phyloP scores from a whole-genome alignment of 169 alveolate genomes.

The Cryptosporidium muris region DNA sequence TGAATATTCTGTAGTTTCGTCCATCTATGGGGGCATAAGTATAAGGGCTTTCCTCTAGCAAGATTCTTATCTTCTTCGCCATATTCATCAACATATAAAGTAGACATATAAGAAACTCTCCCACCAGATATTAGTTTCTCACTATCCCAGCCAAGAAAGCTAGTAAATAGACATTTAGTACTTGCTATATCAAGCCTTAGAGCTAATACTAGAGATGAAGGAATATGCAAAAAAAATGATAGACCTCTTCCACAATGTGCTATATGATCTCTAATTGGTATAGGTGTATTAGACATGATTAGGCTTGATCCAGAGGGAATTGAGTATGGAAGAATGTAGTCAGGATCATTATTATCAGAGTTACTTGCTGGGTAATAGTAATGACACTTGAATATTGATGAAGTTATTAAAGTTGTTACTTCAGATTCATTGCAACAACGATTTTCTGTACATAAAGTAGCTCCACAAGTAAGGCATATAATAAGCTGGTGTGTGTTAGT shows the following conservation, averaged over 20 bases:
- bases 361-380: constrained; percentile 25
- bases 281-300: constrained; percentile 9
- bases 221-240: constrained; percentile 40
- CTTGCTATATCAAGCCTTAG: constrained; percentile 41
- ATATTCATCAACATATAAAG: constrained; percentile 60
- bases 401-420: constrained; percentile 5
- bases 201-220: constrained; percentile 32
- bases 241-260: constrained; percentile 57
- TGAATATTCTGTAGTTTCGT: constrained; percentile 4
- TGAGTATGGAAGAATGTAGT: neutral
- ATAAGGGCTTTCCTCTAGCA: constrained; percentile 49
- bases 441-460: constrained; percentile 31
- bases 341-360: neutral
- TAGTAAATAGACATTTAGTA: constrained; percentile 1
- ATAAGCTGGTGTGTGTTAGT: constrained; percentile 17
- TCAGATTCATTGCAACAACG: constrained; percentile 42
- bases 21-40: constrained; percentile 20
- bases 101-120: constrained; percentile 37
- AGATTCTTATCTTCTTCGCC: constrained; percentile 54
- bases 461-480: constrained; percentile 43
- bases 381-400: constrained; percentile 4
- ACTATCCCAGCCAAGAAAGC: constrained; percentile 21
- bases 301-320: constrained; percentile 54
- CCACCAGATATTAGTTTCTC: constrained; percentile 17
- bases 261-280: constrained; percentile 45